A percentile compares a stretch with the other conserved stretches of the same genome.
Conservation (phyloP, 257 asterid species). For the Solanum piurae region DNA sequence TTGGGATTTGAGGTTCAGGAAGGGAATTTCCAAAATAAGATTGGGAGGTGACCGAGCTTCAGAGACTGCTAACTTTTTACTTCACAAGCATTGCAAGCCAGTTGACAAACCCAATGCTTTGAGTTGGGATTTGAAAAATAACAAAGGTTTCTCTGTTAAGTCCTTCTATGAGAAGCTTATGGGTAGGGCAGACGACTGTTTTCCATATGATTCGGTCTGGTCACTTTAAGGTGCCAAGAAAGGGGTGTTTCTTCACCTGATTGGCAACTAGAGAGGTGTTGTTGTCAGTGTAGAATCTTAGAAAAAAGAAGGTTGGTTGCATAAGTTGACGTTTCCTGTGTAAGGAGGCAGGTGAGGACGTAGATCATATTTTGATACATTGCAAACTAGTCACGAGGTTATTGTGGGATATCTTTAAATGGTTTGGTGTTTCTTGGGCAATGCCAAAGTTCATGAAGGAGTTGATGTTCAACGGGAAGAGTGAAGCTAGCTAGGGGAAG, state of each 20-base stretch:
- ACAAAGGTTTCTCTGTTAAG: background rate
- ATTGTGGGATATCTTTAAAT: background rate
- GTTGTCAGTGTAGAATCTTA: background rate
- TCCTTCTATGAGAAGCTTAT: background rate
- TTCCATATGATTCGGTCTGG: background rate
- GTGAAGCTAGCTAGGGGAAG: background rate
- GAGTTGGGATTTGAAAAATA: background rate
- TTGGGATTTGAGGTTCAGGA: background rate
- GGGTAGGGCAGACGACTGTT: background rate
- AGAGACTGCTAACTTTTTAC: background rate
- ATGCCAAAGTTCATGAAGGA: background rate
- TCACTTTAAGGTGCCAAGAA: background rate
- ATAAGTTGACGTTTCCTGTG: background rate
- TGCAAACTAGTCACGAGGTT: background rate
- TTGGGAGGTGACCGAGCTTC: background rate
- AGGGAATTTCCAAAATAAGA: background rate
- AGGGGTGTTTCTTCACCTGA: background rate
- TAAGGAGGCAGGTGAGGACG: background rate
- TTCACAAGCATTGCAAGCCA: background rate
- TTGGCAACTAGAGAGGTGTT: background rate
- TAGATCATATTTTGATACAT: background rate
- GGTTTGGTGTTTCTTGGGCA: background rate
- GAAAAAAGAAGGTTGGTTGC: background rate
- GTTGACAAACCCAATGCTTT: background rate
- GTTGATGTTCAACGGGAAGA: background rate